Evolutionary conservation across 306 rosid species (phyloP), one percentile per base, ranked within the genome.

Genomic region (Geum urbanum): DNA sequence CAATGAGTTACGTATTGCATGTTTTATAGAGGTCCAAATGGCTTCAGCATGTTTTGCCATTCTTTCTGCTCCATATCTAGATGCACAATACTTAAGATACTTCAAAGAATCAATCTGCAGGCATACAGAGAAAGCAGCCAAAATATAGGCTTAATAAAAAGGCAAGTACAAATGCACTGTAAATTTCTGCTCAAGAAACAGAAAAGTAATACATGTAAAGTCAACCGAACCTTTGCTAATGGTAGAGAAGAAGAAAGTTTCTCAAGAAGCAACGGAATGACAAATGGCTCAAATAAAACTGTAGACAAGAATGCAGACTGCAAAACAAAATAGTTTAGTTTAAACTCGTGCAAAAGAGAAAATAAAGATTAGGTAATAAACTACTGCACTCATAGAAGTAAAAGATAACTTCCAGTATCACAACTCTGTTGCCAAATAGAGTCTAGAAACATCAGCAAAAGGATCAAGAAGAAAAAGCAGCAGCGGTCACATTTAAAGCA

Each of bases 261-360:
- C 69, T 94, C 92, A 74, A 94, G 92, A 81, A 94, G 90, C 81
- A 94, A 82, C 27, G 98, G 97, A 78, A 94, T 77, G 59, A 84
- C 89, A 81, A 75, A 86, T 56, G 97, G 98, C 80, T 94, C 98
- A 61, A 85, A 87, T 72, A 87, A 76, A 37, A 92, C 92, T 6
- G 87, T 81, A 45, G 92, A 83, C 20, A 95, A 81, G 81, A 94
- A 88, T 69, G 98, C 96, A 44, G 68, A 78, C 97, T 94, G 86
- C 96, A 86, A 69, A 67, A 72, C 71, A 72, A 70, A 24, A 65
- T 24, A 74, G 57, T 22, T 45, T 79, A 63, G 59, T 63, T 16
- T 49, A 55, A 39, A 52, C 63, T 47, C 41, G 35, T 68, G 57
- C 22, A 59, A 12, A 22, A 14, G 67, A 74, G 55, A 56, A 16